These are phyloP conservation scores for Polygonum aviculare DNA, from an alignment of 148 eudicot species.

Conservation along the genomic window DNA sequence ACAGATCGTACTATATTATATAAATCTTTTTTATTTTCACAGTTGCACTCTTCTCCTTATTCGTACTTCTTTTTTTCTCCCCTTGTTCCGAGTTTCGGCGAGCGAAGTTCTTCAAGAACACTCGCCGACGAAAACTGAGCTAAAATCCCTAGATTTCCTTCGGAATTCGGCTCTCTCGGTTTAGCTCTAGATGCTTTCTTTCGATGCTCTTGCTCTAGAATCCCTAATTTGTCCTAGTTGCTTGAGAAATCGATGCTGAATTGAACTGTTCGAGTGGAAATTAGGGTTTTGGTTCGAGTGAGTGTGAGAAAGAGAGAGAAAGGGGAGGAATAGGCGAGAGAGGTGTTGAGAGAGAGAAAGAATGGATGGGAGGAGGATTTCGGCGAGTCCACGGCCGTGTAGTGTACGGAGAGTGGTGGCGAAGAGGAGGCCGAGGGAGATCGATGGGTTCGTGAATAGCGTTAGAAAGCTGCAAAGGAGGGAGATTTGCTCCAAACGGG, in stretches of 20 bases:
- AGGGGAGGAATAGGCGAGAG: background rate
- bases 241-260: background rate
- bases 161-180: background rate
- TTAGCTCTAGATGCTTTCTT: background rate
- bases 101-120: background rate
- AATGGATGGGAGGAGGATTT: constrained; percentile 85
- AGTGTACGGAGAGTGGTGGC: constrained; percentile 70
- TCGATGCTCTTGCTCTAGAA: background rate
- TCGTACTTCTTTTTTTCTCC: background rate
- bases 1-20: background rate
- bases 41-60: background rate
- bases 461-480: constrained; percentile 87
- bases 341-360: background rate
- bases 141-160: background rate
- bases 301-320: background rate
- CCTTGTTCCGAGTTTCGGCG: background rate
- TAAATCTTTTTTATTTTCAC: background rate
- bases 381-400: constrained; percentile 88
- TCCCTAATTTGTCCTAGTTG: background rate
- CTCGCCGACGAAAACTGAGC: background rate
- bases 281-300: constrained; percentile 1
- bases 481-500: constrained; percentile 82
- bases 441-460: constrained; percentile 84
- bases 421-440: constrained; percentile 53
- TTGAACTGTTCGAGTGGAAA: background rate